Conservation (phyloP, 1,139 yeast genomes). For the Petasospora rhodanensis region DNA sequence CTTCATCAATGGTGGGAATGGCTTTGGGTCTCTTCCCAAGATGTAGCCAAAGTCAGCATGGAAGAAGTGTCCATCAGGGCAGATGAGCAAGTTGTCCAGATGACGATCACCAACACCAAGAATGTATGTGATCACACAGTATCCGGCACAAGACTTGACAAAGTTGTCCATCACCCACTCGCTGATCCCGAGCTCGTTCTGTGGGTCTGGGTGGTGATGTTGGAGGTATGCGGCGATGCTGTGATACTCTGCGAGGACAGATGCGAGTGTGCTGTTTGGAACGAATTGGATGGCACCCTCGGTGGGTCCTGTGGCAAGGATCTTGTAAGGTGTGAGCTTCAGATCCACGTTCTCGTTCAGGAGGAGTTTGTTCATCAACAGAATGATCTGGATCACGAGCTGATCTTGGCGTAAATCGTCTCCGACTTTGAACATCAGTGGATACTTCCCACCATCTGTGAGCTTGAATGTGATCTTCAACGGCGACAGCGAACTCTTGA, state of each 20-base stretch:
- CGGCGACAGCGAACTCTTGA: constrained; percentile 88
- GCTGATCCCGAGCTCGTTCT: constrained; percentile 67
- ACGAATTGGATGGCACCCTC: constrained; percentile 94
- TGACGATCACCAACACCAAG: constrained; percentile 98
- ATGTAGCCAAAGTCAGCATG: constrained; percentile 98
- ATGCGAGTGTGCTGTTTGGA: constrained; percentile 86
- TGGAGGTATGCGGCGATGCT: constrained; percentile 71
- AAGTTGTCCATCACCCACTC: constrained; percentile 85
- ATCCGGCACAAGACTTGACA: constrained; percentile 95
- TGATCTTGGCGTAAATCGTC: constrained; percentile 97
- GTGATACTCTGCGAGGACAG: constrained; percentile 66
- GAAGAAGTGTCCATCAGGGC: constrained; percentile 81
- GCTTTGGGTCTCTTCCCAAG: constrained; percentile 94
- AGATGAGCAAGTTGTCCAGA: constrained; percentile 74
- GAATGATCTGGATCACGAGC: constrained; percentile 85
- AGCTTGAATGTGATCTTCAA: constrained; percentile 76
- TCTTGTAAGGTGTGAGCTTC: constrained; percentile 81
- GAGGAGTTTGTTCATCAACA: constrained; percentile 84
- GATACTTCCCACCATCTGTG: constrained; percentile 52
- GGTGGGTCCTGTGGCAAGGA: constrained; percentile 82
- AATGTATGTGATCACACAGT: constrained; percentile 92
- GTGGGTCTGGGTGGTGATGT: constrained; percentile 55
- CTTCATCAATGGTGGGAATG: constrained; percentile 98
- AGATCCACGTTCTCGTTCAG: constrained; percentile 89
- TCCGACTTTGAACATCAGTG: constrained; percentile 91